A percentile compares a stretch with the other conserved stretches of the same genome.
Conservation (phyloP, 768 basidiomycete species). For the Imleria badia region DNA sequence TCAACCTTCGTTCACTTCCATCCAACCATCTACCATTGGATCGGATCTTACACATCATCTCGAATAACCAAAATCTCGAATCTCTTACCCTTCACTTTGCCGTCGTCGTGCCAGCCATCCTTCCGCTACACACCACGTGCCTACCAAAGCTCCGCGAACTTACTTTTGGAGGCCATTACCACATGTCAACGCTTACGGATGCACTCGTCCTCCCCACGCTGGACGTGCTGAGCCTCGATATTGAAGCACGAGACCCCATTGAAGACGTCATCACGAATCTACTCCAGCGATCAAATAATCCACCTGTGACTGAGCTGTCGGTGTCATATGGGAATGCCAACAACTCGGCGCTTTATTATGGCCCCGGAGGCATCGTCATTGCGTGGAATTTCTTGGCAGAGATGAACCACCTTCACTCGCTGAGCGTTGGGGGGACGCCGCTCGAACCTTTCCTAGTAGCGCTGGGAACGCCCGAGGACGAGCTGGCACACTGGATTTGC, state of each 20-base stretch:
- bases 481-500: conserved; percentile 58
- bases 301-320: conserved; percentile 57
- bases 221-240: conserved; percentile 60
- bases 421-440: conserved; percentile 64
- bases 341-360: conserved; percentile 53
- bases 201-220: conserved; percentile 58
- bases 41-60: conserved; percentile 64
- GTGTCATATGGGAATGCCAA: conserved; percentile 53
- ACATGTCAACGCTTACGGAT: conserved; percentile 61
- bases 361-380: conserved; percentile 54
- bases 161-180: conserved; percentile 64
- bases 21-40: conserved; percentile 63
- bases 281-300: conserved; percentile 56
- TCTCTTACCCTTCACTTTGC: conserved; percentile 61
- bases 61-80: conserved; percentile 56
- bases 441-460: conserved; percentile 62
- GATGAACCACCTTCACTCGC: conserved; percentile 53
- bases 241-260: conserved; percentile 72
- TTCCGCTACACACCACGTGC: conserved; percentile 56
- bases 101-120: conserved; percentile 57
- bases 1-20: conserved; percentile 66
- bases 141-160: conserved; percentile 55
- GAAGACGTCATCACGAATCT: conserved; percentile 69
- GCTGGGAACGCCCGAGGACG: conserved; percentile 61
- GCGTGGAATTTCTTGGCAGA: conserved; percentile 69